Evolutionary conservation across 345 rosid species (phyloP).

Genomic region (Anacardium occidentale): DNA sequence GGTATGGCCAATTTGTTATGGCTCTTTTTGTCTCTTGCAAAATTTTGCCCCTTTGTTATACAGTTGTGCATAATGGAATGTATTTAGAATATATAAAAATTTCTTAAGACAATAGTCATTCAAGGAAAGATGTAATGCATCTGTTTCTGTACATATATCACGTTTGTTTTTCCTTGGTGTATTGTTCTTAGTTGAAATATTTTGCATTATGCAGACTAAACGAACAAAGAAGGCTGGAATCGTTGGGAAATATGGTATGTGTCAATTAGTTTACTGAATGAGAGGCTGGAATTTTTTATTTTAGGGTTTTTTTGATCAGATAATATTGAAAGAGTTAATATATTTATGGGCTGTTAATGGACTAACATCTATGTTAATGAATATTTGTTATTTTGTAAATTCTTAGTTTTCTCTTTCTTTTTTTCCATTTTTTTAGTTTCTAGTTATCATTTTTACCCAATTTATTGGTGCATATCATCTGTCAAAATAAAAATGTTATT

Average conservation of each 20-base stretch:
- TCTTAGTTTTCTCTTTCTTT: too few relatives aligned
- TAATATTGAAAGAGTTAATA: not conserved
- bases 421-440: too few relatives aligned
- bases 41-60: too few relatives aligned
- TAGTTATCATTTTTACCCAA: too few relatives aligned
- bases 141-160: not conserved
- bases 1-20: too few relatives aligned
- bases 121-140: too few relatives aligned
- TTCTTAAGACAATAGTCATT: not conserved
- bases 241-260: slow-evolving; percentile 57
- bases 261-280: not conserved
- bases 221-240: slow-evolving; percentile 71
- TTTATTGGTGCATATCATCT: not conserved
- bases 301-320: not conserved
- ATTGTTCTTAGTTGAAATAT: not conserved
- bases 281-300: not conserved
- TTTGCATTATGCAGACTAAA: slow-evolving; percentile 46
- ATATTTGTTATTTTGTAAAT: too few relatives aligned
- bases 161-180: not conserved
- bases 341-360: not conserved
- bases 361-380: not conserved
- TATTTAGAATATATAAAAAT: not conserved
- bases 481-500: too few relatives aligned
- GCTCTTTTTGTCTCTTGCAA: too few relatives aligned
- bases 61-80: not conserved